A percentile compares a stretch with the other conserved stretches of the same genome.
These are phyloP conservation scores for Kodamaea neixiangensis DNA, from an alignment of 805 yeast genomes.

Conservation along the genomic window DNA sequence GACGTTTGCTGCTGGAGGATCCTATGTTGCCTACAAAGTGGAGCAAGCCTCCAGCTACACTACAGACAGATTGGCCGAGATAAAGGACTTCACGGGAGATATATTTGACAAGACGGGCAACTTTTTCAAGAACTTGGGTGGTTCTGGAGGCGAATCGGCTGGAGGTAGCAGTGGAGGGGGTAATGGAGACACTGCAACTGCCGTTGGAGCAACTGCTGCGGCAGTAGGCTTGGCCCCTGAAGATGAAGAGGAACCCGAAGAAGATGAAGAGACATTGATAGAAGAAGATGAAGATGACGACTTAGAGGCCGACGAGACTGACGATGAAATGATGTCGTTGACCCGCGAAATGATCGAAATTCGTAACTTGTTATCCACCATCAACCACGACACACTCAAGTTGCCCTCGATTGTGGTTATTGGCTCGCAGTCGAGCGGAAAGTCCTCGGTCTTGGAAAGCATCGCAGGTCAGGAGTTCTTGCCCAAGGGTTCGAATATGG, in stretches of 20 bases:
- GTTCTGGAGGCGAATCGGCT: conserved; percentile 23
- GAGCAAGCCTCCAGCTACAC: conserved; percentile 81
- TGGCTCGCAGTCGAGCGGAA: conserved; percentile 97
- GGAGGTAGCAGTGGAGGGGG: conserved; percentile 29
- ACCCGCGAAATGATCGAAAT: conserved; percentile 98
- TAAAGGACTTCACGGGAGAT: conserved; percentile 63
- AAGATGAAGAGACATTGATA: conserved; percentile 50
- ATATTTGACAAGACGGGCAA: conserved; percentile 50
- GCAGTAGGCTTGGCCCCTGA: conserved; percentile 48
- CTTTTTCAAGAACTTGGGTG: conserved; percentile 37
- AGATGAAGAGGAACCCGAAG: conserved; percentile 38
- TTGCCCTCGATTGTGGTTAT: conserved; percentile 94
- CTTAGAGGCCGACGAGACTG: conserved; percentile 53
- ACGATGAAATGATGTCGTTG: conserved; percentile 80
- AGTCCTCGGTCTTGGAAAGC: conserved; percentile 92
- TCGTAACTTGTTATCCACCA: conserved; percentile 69
- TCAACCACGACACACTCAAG: conserved; percentile 77
- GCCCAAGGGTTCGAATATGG: conserved; percentile 98
- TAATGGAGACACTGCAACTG: conserved; percentile 36
- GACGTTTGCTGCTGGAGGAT: conserved; percentile 90
- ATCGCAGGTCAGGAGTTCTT: conserved; percentile 97
- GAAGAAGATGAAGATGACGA: conserved; percentile 48
- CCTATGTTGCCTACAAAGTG: conserved; percentile 88
- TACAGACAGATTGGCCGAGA: conserved; percentile 59
- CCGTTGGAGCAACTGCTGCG: conserved; percentile 54